phyloP scores from a whole-genome alignment of 1,139 yeast genomes.

The Taphrina flavorubra region DNA sequence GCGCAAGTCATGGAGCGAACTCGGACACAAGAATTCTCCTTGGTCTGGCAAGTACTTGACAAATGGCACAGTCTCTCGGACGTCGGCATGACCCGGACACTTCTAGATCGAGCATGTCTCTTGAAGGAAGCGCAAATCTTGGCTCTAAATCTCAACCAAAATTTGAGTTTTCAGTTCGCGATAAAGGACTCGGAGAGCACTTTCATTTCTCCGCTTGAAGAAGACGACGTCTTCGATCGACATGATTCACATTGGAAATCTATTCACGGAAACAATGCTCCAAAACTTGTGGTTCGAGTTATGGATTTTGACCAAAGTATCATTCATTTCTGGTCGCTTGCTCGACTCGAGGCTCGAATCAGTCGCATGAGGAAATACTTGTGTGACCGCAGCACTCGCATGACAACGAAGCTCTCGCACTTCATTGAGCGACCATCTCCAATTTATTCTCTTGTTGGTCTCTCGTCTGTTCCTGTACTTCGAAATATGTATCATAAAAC shows the following conservation, averaged over 20 bases:
- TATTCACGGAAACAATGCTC: background rate
- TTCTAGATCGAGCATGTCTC: constrained; percentile 43
- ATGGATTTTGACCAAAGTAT: constrained; percentile 45
- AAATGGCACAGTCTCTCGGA: constrained; percentile 44
- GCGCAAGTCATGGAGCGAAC: background rate
- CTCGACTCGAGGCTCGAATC: constrained; percentile 37
- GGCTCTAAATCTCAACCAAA: constrained; percentile 43
- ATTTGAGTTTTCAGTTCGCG: constrained; percentile 47
- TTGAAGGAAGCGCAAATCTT: constrained; percentile 48
- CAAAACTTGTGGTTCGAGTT: constrained; percentile 46
- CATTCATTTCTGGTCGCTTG: constrained; percentile 44
- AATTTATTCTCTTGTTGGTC: constrained; percentile 28
- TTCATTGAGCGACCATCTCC: constrained; percentile 19
- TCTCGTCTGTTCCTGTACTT: constrained; percentile 24
- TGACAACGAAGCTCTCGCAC: constrained; percentile 34
- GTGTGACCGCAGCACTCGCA: background rate
- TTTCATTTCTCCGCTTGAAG: constrained; percentile 43
- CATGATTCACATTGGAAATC: constrained; percentile 40
- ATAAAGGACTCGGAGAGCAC: constrained; percentile 44
- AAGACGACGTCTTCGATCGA: constrained; percentile 30
- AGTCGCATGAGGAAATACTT: background rate
- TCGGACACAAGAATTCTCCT: background rate
- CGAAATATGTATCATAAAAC: constrained; percentile 4
- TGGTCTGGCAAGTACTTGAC: constrained; percentile 17
- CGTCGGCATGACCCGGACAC: constrained; percentile 43